Evolutionary conservation across 345 rosid genomes (phyloP), one percentile per base, ranked within the genome.

Genomic region (Litchi chinensis): DNA sequence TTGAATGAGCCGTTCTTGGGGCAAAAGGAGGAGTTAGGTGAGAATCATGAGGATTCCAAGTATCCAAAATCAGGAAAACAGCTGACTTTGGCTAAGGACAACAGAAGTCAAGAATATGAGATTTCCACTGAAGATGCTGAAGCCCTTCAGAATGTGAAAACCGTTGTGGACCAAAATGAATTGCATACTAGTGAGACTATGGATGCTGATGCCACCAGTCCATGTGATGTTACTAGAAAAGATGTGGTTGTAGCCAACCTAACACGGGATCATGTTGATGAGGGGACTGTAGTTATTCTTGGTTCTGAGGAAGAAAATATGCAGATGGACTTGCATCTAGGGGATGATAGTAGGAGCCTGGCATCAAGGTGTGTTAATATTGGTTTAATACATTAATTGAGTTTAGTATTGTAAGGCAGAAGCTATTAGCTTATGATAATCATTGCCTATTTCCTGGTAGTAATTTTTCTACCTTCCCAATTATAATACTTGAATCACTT

Each of bases 331-430:
- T 19, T 77, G 77, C 74, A 57, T 63, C 73, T 80, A 28, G 80
- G 80, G 71, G 82, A 82, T 79, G 81, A 77, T 54, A 78, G 76
- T 68, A 79, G 66, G 81, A 81, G 41, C 76, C 68, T 71, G 75
- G 57, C 79, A 48, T 77, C 89, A 77, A 93, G 98, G 98, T 95
- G 79, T 59, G 79, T 71, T 71, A 74, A 75, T 71, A 48, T 54
- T 79, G 62, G 77, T 71, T 79, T 60, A 22, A 39, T 76, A 39
- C 54, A 48, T 71, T 77, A 52, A 71, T 71, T n/a, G 54, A 39
- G 65, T 70, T 76, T 41, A 44, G 26, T 72, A 59, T 72, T 66
- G 54, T 71, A 76, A 75, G 74, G 19, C 67, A 48, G 71, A 80
- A 76, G 64, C 54, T 79, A 40, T 74, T 64, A 40, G 76, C 70